Conservation (phyloP, 2,329 filamentous ascomycete species). For the Botrytis porri region DNA sequence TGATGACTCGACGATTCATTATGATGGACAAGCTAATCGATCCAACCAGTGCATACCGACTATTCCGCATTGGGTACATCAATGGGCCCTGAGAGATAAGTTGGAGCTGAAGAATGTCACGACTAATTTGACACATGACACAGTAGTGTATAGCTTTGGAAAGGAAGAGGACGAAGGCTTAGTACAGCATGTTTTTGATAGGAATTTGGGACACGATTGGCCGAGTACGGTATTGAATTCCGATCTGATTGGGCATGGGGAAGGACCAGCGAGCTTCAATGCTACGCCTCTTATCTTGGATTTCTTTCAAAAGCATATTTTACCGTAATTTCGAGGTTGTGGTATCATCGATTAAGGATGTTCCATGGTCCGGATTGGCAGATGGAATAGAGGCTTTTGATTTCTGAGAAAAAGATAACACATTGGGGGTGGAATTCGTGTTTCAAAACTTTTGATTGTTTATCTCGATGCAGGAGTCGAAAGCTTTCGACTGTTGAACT, state of each 20-base stretch:
- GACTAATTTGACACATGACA: constrained; percentile 4
- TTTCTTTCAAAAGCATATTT: constrained; percentile 18
- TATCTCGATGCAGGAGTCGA: not conserved
- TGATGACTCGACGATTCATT: constrained; percentile 46
- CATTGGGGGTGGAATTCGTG: not conserved
- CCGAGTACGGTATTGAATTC: constrained; percentile 22
- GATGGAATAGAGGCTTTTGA: not conserved
- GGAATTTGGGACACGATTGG: constrained; percentile 21
- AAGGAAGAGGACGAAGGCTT: constrained; percentile 14
- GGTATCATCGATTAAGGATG: not conserved
- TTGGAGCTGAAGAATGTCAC: constrained; percentile 17
- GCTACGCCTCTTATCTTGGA: constrained; percentile 22
- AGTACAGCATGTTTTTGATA: constrained; percentile 22
- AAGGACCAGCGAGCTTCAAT: constrained; percentile 18
- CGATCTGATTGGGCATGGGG: constrained; percentile 11
- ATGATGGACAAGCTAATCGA: constrained; percentile 43
- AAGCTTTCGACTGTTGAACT: not conserved
- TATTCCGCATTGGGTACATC: constrained; percentile 37
- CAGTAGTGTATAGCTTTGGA: constrained; percentile 20
- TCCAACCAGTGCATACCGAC: constrained; percentile 45
- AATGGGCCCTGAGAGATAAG: constrained; percentile 22
- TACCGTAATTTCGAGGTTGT: not conserved
- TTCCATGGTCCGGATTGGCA: not conserved
- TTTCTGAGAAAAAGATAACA: not conserved
- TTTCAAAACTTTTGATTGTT: not conserved